Base-by-base conservation (phyloP, 2,329 filamentous ascomycete species). In the Cercospora zeae-maydis region DNA sequence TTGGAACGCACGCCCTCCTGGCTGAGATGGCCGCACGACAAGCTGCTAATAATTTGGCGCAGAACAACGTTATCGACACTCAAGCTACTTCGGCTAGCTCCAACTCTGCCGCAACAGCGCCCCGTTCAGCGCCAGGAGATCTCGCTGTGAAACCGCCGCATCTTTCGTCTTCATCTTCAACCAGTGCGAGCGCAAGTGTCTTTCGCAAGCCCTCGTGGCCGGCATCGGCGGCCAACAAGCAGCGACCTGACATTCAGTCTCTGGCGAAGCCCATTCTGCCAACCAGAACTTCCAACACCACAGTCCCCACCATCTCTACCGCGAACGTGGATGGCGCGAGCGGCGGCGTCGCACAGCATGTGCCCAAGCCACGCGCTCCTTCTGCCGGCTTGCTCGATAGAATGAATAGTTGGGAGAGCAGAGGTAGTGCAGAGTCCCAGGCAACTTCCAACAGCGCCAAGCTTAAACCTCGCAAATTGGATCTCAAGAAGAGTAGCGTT, bases 401-500 rank as follows among this genome's bases (percentile, higher is more conserved):
- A 19, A 82, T 82, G 78, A 76, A 75, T 0, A 78, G 76, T n/a
- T 77, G 80, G 52, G 79, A 80, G 54, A 62, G 45, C 13, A 47
- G 51, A 47, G 58, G 62, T 21, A 63, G 47, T 31, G 47, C 57
- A 2, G 42, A 51, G 3, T 59, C 57, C 30, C 45, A 45, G 16
- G 34, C 39, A 10, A 36, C 33, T 36, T 37, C 37, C 34, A 57
- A 57, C 27, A 59, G 61, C 37, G 45, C 45, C 2, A 61, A 39
- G 16, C 59, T 65, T 16, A 51, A 65, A 62, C 74, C 77, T 37
- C 64, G 73, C 58, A 78, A 73, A 59, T 67, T 81, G 34, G 77
- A 79, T 45, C 47, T 80, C 45, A 77, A 77, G 66, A 80, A 81
- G 66, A 72, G 76, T 52, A 78, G 75, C 16, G 80, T 82, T 4